Evolutionary conservation across 148 eudicot species (phyloP).

Genomic region (Talinum fruticosum): DNA sequence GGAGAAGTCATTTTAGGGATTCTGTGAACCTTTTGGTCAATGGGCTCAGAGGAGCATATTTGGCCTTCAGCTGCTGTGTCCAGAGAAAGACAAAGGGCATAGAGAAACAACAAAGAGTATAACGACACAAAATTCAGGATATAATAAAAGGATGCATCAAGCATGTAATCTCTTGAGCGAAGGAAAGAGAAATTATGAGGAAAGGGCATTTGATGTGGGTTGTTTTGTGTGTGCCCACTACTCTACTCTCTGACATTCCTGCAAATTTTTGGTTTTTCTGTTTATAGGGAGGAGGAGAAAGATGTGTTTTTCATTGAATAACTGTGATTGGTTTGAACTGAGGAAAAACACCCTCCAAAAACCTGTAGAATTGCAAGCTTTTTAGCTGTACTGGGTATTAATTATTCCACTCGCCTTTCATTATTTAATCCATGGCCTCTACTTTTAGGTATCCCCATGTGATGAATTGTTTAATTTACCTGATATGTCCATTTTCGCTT

Average conservation of each 20-base stretch:
- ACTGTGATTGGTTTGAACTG: background rate
- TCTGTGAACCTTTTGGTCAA: conserved; percentile 33
- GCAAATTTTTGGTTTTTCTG: conserved; percentile 12
- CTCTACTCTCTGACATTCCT: conserved; percentile 30
- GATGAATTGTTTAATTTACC: background rate
- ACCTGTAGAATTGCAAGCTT: background rate
- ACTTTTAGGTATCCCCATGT: conserved; percentile 3
- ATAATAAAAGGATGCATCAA: background rate
- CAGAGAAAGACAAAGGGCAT: conserved; percentile 35
- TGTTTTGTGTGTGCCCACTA: conserved; percentile 29
- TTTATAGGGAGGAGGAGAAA: background rate
- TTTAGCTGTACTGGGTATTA: background rate
- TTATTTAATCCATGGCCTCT: background rate
- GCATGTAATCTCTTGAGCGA: background rate
- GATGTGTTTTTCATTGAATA: background rate
- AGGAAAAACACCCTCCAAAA: background rate
- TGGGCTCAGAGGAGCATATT: conserved; percentile 21
- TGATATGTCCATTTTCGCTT: conserved; percentile 2
- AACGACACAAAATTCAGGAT: conserved; percentile 20
- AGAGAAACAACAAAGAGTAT: conserved; percentile 30
- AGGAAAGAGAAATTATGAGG: background rate
- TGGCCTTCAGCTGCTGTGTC: background rate
- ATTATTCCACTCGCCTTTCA: background rate
- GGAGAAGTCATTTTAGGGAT: conserved; percentile 18
- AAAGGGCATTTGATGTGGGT: conserved; percentile 23